Evolutionary conservation across 768 basidiomycete species (phyloP).

Genomic region (Gymnopilus junonius): DNA sequence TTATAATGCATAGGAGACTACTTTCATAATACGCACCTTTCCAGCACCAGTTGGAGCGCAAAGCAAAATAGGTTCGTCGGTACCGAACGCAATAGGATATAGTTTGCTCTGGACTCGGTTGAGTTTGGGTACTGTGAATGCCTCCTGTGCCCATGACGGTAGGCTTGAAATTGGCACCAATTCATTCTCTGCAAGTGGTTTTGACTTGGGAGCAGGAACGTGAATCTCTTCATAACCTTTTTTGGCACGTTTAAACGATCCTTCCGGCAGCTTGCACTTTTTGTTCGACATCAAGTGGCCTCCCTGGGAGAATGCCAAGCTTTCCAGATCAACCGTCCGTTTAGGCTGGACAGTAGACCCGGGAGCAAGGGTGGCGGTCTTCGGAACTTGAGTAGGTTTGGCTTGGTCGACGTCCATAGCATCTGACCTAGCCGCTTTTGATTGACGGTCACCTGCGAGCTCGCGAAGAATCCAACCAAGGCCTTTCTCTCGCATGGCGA

Average conservation of each 20-base stretch:
- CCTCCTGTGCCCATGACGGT: slow-evolving; percentile 86
- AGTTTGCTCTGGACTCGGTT: slow-evolving; percentile 95
- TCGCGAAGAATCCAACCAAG: slow-evolving; percentile 95
- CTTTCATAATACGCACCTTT: slow-evolving; percentile 68
- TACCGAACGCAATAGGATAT: slow-evolving; percentile 91
- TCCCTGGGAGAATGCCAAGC: slow-evolving; percentile 95
- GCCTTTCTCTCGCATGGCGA: slow-evolving; percentile 97
- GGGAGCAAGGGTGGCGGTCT: slow-evolving; percentile 85
- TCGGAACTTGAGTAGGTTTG: slow-evolving; percentile 60
- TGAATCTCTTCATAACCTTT: slow-evolving; percentile 99
- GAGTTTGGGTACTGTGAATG: slow-evolving; percentile 81
- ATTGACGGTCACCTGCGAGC: slow-evolving; percentile 79
- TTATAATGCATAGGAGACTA: neutral
- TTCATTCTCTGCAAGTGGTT: slow-evolving; percentile 64
- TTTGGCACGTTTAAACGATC: slow-evolving; percentile 94
- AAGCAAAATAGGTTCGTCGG: slow-evolving; percentile 92
- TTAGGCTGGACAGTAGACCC: slow-evolving; percentile 89
- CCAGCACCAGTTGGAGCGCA: slow-evolving; percentile 99
- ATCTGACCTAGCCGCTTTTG: slow-evolving; percentile 51
- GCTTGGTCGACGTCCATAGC: slow-evolving; percentile 80
- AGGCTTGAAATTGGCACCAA: slow-evolving; percentile 72
- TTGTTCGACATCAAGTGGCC: slow-evolving; percentile 99
- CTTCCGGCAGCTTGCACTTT: slow-evolving; percentile 96
- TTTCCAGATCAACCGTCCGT: slow-evolving; percentile 84
- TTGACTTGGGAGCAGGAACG: slow-evolving; percentile 89